phyloP scores from a whole-genome alignment of 208 protist genomes.

The Lotmaria passim region DNA sequence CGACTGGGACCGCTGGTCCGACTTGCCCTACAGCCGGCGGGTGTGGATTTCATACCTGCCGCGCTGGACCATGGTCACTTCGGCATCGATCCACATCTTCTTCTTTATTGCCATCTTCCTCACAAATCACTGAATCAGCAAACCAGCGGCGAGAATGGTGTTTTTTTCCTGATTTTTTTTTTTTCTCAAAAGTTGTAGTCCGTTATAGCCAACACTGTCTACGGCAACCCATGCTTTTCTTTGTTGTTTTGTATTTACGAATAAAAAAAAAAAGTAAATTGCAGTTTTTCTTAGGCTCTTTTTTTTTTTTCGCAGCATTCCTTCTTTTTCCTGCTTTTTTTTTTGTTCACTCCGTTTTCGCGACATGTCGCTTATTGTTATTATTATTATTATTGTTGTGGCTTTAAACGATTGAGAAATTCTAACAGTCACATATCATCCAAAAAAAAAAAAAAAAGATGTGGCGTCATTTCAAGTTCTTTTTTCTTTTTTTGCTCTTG shows the following conservation, averaged over 20 bases:
- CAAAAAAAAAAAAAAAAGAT: too few species aligned
- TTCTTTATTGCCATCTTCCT: conserved; percentile 26
- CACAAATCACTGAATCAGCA: conserved; percentile 53
- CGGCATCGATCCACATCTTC: conserved; percentile 31
- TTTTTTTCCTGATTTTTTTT: conserved; percentile 9
- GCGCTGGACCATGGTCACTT: conserved; percentile 44
- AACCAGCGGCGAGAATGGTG: not conserved
- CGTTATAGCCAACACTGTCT: not conserved
- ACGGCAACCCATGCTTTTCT: not conserved
- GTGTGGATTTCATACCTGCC: conserved; percentile 47
- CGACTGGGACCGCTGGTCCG: conserved; percentile 35
- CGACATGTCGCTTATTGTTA: too few species aligned
- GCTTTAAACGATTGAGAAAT: too few species aligned
- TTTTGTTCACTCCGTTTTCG: not conserved
- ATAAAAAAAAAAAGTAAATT: not conserved
- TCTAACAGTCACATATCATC: too few species aligned
- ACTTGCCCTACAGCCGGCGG: conserved; percentile 30
- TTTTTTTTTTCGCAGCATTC: not conserved
- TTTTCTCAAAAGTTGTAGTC: not conserved
- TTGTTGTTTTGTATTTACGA: not conserved
- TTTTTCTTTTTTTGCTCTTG: too few species aligned
- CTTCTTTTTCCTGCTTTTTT: not conserved
- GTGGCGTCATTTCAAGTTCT: too few species aligned
- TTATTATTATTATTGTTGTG: too few species aligned
- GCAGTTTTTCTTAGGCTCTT: not conserved